Evolutionary conservation across 352 stramenopile species (phyloP), one percentile per base, ranked within the genome.

Genomic region (Phytophthora citricola): DNA sequence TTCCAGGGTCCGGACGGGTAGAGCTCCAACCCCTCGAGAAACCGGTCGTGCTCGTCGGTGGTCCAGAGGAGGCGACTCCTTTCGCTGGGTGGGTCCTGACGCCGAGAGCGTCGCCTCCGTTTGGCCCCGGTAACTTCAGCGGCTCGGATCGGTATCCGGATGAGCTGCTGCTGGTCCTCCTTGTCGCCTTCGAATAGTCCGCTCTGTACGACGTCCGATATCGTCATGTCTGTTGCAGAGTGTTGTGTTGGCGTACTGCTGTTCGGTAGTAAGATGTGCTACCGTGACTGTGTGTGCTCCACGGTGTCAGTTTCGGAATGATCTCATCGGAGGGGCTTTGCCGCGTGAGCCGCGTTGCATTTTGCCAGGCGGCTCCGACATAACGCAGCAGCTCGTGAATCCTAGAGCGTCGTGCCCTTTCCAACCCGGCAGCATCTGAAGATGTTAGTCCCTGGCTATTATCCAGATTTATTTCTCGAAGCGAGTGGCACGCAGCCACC

Each of bases 21-120:
- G 29, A 69, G 47, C 56, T 81, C 73, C 11, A 81, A 45, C 8
- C 45, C 73, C 52, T 72, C 51, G n/a, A 81, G 66, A 48, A 81
- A 79, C 32, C 73, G 61, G 15, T 76, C 60, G 41, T 81, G 73
- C 56, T 85, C 71, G 9, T 75, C 69, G 11, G 47, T 61, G 12
- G 68, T 74, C 77, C 77, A 85, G 2, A 71, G 51, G 6, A 61
- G 49, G 3, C 62, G 60, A 43, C 64, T 69, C 8, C 57, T 43
- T 49, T 74, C 59, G 36, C 59, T 77, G 20, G 47, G 48, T 24
- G 63, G 50, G 39, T 67, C 58, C 22, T 58, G 34, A 4, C 44
- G 49, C 24, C 57, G 63, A 58, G 48, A 58, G 7, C 63, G 44
- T 36, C 63, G 44, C 20, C 57, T 65, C 12, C 49, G 38, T 50